Evolutionary conservation across 2,329 filamentous ascomycete genomes (phyloP).

Genomic region (Talaromyces sp.): DNA sequence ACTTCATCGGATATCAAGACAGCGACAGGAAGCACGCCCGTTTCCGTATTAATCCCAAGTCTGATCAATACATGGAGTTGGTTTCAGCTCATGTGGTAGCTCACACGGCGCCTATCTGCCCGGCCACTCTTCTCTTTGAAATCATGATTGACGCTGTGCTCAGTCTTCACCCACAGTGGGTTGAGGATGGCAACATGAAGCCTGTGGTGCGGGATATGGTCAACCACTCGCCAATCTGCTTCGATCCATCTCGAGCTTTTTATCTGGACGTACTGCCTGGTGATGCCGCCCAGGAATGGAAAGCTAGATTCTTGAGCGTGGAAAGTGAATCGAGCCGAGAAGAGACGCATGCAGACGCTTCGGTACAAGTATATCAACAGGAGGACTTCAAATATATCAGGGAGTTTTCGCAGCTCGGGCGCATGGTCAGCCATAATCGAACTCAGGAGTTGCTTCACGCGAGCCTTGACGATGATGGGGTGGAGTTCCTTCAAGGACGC

Average conservation of each 20-base stretch:
- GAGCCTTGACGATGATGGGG: slow-evolving; percentile 8
- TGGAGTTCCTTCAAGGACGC: slow-evolving; percentile 3
- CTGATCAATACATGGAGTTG: slow-evolving; percentile 36
- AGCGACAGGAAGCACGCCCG: slow-evolving; percentile 11
- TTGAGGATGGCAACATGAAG: slow-evolving; percentile 12
- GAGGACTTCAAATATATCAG: too few relatives aligned
- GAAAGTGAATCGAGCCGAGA: too few relatives aligned
- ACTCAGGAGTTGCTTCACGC: slow-evolving; percentile 17
- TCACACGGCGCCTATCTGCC: slow-evolving; percentile 43
- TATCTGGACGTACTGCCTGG: slow-evolving; percentile 32
- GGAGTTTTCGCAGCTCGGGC: slow-evolving; percentile 36
- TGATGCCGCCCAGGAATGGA: slow-evolving; percentile 19
- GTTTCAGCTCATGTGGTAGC: slow-evolving; percentile 46
- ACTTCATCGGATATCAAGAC: background rate
- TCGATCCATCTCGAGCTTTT: slow-evolving; percentile 30
- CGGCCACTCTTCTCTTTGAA: slow-evolving; percentile 44
- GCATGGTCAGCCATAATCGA: slow-evolving; percentile 37
- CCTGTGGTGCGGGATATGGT: slow-evolving; percentile 34
- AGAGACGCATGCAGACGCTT: too few relatives aligned
- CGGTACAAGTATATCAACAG: too few relatives aligned
- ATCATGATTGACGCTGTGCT: slow-evolving; percentile 35
- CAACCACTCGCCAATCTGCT: slow-evolving; percentile 38
- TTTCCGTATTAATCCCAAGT: slow-evolving; percentile 49
- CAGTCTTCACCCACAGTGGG: slow-evolving; percentile 34
- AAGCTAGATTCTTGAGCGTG: too few relatives aligned